Conservation (phyloP, 164 flowering plant genomes). For the Nymphaea thermarum region DNA sequence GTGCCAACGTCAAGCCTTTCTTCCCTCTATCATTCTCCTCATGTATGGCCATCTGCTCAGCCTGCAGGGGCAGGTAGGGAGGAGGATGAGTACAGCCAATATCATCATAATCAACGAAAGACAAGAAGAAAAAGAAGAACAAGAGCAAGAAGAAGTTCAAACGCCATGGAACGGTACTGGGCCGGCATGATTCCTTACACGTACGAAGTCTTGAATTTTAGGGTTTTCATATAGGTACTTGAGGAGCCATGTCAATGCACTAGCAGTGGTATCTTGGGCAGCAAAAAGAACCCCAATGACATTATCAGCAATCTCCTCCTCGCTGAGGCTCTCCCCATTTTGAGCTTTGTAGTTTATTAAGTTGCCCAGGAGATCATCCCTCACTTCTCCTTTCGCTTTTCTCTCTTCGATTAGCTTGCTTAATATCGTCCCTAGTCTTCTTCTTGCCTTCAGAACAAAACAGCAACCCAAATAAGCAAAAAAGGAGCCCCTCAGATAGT, state of each 20-base stretch:
- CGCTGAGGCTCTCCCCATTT: conserved; percentile 27
- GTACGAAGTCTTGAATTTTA: conserved; percentile 60
- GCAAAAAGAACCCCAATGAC: conserved; percentile 86
- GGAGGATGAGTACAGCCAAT: neutral
- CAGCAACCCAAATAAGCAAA: neutral
- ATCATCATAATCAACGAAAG: neutral
- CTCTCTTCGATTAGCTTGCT: conserved; percentile 42
- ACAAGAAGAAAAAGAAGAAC: neutral
- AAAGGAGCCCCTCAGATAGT: too few species aligned
- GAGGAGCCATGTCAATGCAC: conserved; percentile 81
- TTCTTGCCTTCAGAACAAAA: conserved; percentile 47
- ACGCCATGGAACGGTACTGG: neutral
- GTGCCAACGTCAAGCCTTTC: conserved; percentile 44
- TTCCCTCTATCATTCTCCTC: conserved; percentile 23
- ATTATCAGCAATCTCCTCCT: conserved; percentile 76
- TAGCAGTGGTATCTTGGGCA: conserved; percentile 92
- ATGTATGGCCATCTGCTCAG: conserved; percentile 48
- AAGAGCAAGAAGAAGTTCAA: neutral
- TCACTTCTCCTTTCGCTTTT: conserved; percentile 29
- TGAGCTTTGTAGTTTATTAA: conserved; percentile 46
- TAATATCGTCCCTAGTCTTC: conserved; percentile 40
- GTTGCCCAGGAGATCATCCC: conserved; percentile 39
- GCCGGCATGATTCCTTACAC: conserved; percentile 22
- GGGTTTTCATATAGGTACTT: conserved; percentile 79
- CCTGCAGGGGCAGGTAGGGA: conserved; percentile 32